A percentile compares a stretch with the other conserved stretches of the same genome.
Evolutionary conservation across 2,329 filamentous ascomycete genomes (phyloP).

Genomic region (Myrmaecium sp.): DNA sequence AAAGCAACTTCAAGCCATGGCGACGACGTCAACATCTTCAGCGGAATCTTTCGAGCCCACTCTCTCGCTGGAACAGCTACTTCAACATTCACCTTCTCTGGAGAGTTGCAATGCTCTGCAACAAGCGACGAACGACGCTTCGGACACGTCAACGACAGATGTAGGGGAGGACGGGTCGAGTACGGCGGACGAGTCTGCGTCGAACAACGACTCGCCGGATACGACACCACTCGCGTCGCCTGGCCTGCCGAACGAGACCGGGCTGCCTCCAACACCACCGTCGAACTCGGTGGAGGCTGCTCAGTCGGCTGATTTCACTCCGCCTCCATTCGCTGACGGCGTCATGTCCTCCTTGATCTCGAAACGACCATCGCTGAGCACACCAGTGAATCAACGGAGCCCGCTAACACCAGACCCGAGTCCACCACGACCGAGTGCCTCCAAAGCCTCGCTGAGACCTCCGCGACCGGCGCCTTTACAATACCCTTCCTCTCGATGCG

Average conservation of each 20-base stretch:
- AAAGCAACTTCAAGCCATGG: too few relatives aligned
- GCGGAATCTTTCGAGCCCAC: not conserved
- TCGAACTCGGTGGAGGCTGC: slow-evolving; percentile 19
- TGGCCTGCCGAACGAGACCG: slow-evolving; percentile 13
- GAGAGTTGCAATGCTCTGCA: not conserved
- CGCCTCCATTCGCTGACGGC: slow-evolving; percentile 22
- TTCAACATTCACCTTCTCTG: not conserved
- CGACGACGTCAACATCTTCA: too few relatives aligned
- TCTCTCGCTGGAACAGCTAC: not conserved
- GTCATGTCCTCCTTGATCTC: slow-evolving; percentile 20
- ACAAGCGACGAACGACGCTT: not conserved
- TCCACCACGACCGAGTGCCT: slow-evolving; percentile 14
- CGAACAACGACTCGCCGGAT: slow-evolving; percentile 5
- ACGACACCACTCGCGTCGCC: slow-evolving; percentile 15
- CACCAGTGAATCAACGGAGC: slow-evolving; percentile 24
- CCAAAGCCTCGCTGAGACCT: slow-evolving; percentile 7
- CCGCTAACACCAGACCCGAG: slow-evolving; percentile 22
- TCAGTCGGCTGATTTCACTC: slow-evolving; percentile 9
- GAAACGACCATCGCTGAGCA: slow-evolving; percentile 22
- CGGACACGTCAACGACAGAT: not conserved
- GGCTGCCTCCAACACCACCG: slow-evolving; percentile 29
- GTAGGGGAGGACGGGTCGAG: not conserved
- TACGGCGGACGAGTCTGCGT: not conserved
- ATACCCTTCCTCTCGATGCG: slow-evolving; percentile 26
- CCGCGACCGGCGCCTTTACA: slow-evolving; percentile 13